Evolutionary conservation across 2,329 filamentous ascomycete genomes (phyloP).

Genomic region (Neonectria punicea): DNA sequence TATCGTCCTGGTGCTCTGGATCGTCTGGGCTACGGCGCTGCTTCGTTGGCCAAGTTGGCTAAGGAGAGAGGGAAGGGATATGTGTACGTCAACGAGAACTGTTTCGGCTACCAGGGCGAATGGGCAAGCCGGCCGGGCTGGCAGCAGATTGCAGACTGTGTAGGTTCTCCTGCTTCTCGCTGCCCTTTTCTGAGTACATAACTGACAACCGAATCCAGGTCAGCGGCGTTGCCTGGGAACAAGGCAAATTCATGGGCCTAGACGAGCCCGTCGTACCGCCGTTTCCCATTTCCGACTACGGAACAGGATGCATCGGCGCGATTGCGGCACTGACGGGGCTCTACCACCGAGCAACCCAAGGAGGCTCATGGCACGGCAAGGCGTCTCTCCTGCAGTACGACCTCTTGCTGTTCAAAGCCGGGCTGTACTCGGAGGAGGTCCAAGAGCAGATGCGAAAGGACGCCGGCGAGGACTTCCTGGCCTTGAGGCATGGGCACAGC

Average conservation of each 20-base stretch:
- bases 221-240: conserved; percentile 68
- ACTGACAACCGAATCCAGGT: conserved; percentile 49
- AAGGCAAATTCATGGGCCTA: conserved; percentile 70
- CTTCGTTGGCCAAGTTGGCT: conserved; percentile 63
- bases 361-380: conserved; percentile 74
- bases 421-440: conserved; percentile 64
- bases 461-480: conserved; percentile 64
- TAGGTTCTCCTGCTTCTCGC: conserved; percentile 35
- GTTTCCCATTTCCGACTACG: conserved; percentile 73
- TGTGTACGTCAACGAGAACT: conserved; percentile 77
- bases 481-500: conserved; percentile 68
- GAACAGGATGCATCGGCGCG: conserved; percentile 77
- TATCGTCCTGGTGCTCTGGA: conserved; percentile 75
- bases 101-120: conserved; percentile 70
- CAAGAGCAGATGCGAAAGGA: conserved; percentile 61
- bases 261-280: conserved; percentile 73
- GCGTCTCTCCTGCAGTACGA: conserved; percentile 76
- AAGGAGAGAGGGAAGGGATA: conserved; percentile 68
- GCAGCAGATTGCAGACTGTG: conserved; percentile 78
- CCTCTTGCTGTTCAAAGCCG: conserved; percentile 70
- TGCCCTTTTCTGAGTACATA: not conserved
- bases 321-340: conserved; percentile 73
- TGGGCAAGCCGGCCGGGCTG: conserved; percentile 74
- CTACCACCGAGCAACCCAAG: conserved; percentile 68
- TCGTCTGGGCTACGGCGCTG: conserved; percentile 70